Conservation (phyloP, 2,329 filamentous ascomycete species). For the Botrytis paeoniae region DNA sequence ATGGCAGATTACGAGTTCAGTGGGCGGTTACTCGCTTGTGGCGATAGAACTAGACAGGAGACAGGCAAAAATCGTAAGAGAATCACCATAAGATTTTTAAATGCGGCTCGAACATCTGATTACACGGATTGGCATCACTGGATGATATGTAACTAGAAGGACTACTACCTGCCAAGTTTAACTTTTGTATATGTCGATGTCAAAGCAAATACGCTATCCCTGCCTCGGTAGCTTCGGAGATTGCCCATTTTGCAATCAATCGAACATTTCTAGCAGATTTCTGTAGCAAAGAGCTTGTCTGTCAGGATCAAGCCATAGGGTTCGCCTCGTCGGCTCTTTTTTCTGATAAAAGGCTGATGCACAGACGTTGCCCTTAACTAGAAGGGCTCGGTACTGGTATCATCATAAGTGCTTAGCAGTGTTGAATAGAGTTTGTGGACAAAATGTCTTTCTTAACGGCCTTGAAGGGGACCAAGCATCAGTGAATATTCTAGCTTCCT, state of each 20-base stretch:
- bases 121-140: not conserved
- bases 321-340: not conserved
- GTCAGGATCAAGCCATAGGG: not conserved
- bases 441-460: not conserved
- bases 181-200: not conserved
- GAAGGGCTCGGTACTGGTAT: not conserved
- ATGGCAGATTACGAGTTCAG: not conserved
- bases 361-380: not conserved
- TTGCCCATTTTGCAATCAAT: not conserved
- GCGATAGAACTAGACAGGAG: not conserved
- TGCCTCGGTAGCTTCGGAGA: not conserved
- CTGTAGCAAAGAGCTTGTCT: not conserved
- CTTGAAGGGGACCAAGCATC: not conserved
- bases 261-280: no score
- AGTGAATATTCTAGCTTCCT: not conserved
- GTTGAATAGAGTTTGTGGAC: not conserved
- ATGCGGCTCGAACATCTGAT: not conserved
- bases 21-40: not conserved
- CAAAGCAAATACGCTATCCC: not conserved
- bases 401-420: not conserved
- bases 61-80: not conserved
- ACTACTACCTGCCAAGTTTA: no score
- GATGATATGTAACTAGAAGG: not conserved
- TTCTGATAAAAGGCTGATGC: not conserved
- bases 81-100: not conserved